Conservation (phyloP, 176 grass and related monocot species). For the Carex kokanica region DNA sequence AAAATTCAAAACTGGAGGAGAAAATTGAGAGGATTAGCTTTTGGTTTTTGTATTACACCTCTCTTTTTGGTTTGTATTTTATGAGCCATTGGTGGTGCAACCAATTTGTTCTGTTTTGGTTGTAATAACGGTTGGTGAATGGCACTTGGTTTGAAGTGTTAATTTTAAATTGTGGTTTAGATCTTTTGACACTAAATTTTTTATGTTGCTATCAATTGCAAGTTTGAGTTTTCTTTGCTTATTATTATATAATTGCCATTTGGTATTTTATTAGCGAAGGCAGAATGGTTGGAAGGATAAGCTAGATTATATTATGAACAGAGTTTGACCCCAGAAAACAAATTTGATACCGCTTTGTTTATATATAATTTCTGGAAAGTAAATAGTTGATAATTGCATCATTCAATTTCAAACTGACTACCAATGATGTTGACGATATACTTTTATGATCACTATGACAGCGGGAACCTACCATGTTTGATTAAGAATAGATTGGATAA, state of each 20-base stretch:
- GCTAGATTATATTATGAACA: not conserved
- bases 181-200: not conserved
- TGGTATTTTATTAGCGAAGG: not conserved
- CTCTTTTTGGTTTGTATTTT: not conserved
- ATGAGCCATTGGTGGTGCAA: conserved; percentile 1
- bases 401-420: not conserved
- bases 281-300: not conserved
- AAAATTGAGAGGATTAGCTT: conserved; percentile 7
- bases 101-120: conserved; percentile 1
- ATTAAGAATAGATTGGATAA: not conserved
- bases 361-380: not conserved
- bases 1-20: not conserved
- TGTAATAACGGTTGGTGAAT: not conserved
- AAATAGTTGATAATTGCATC: not conserved
- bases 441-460: not conserved
- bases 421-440: not conserved
- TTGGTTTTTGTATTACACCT: conserved; percentile 5
- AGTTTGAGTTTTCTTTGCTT: conserved; percentile 2
- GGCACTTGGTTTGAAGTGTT: not conserved
- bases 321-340: too few relatives aligned
- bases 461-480: not conserved
- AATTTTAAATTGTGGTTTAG: not conserved
- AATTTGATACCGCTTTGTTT: not conserved
- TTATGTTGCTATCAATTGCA: not conserved
- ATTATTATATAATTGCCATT: not conserved